Evolutionary conservation across 768 basidiomycete species (phyloP).

Genomic region (Arthromyces matolae): DNA sequence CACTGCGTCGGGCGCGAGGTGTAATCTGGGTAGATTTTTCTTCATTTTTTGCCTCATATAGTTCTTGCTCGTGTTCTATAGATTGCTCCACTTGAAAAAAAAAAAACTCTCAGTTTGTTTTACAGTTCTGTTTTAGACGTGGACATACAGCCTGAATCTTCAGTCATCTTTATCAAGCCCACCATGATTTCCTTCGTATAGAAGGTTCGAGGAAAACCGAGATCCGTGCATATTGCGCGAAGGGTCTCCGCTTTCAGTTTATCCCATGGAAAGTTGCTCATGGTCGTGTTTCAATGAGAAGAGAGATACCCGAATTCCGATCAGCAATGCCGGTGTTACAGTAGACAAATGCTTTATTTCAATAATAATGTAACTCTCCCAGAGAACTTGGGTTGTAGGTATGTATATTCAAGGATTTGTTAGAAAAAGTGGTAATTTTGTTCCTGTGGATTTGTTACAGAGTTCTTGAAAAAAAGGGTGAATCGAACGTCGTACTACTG

Average conservation of each 20-base stretch:
- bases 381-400: too few species aligned
- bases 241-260: conserved; percentile 20
- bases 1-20: conserved; percentile 3
- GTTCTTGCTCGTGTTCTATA: background rate
- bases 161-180: conserved; percentile 6
- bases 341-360: too few species aligned
- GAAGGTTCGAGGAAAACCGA: conserved; percentile 3
- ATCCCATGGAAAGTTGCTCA: conserved; percentile 18
- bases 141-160: conserved; percentile 16
- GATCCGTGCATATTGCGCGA: conserved; percentile 17
- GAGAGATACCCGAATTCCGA: conserved; percentile 7
- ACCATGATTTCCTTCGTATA: conserved; percentile 13
- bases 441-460: too few species aligned
- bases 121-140: too few species aligned
- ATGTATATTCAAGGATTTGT: too few species aligned
- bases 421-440: too few species aligned
- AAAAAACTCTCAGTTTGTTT: background rate
- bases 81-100: conserved; percentile 14
- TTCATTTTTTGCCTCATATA: conserved; percentile 4
- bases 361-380: too few species aligned
- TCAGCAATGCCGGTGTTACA: conserved; percentile 1
- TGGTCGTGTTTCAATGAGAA: conserved; percentile 3
- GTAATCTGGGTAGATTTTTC: background rate
- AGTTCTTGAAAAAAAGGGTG: too few species aligned
- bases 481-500: too few species aligned